phyloP scores from a whole-genome alignment of 805 yeast genomes.

The Zygosaccharomyces bisporus region DNA sequence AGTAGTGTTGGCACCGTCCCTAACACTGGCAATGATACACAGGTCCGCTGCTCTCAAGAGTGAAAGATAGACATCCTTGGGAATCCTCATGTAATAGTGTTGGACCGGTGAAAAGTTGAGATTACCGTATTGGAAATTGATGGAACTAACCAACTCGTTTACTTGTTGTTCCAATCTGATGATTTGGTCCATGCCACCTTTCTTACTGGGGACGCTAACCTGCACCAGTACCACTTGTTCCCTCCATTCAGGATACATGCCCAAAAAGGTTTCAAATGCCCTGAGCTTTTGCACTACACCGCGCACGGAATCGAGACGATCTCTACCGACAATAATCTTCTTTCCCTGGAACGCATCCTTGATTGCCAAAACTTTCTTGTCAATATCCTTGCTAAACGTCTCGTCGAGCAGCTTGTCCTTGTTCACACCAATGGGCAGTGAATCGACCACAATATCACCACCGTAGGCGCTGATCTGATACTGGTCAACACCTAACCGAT shows the following conservation, averaged over 20 bases:
- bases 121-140: constrained; percentile 81
- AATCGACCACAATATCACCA: constrained; percentile 63
- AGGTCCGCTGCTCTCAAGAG: constrained; percentile 84
- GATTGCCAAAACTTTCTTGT: constrained; percentile 61
- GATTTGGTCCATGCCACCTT: constrained; percentile 39
- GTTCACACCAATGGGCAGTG: constrained; percentile 89
- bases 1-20: constrained; percentile 97
- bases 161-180: constrained; percentile 74
- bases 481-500: constrained; percentile 31
- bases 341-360: constrained; percentile 57
- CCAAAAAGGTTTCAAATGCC: constrained; percentile 84
- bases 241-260: constrained; percentile 90
- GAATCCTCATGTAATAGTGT: constrained; percentile 87
- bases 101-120: constrained; percentile 83
- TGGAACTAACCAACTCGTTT: constrained; percentile 72
- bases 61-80: constrained; percentile 85
- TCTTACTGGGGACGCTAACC: constrained; percentile 67
- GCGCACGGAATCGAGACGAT: constrained; percentile 83
- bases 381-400: constrained; percentile 44
- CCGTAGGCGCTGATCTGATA: constrained; percentile 65
- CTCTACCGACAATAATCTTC: constrained; percentile 89
- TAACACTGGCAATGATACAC: constrained; percentile 80
- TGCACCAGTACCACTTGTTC: constrained; percentile 85
- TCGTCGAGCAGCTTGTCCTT: constrained; percentile 63
- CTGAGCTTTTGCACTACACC: constrained; percentile 92